Percentiles rank a stretch among this genome's conserved stretches.
Conservation (phyloP, 768 basidiomycete species). For the Albatrellus ellisii region DNA sequence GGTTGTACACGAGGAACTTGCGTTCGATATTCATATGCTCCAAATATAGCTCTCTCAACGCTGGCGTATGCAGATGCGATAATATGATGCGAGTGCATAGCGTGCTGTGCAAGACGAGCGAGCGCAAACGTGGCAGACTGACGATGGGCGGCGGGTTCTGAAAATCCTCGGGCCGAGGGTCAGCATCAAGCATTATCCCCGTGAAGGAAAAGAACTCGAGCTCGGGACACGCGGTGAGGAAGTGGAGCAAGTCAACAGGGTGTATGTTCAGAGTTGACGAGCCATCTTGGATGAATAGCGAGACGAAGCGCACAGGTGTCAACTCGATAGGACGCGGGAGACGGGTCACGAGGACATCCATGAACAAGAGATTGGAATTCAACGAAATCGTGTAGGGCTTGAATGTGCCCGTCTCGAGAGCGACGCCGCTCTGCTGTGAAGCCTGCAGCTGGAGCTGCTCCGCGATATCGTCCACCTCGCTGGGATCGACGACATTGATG, state of each 20-base stretch:
- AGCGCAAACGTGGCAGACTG: conserved; percentile 43
- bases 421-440: neutral
- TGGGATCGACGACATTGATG: conserved; percentile 12
- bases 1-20: conserved; percentile 13
- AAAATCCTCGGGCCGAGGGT: conserved; percentile 15
- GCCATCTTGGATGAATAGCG: conserved; percentile 43
- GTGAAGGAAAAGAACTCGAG: conserved; percentile 45
- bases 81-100: conserved; percentile 54
- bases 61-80: conserved; percentile 48
- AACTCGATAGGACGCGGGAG: conserved; percentile 35
- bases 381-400: conserved; percentile 10
- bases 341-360: conserved; percentile 36
- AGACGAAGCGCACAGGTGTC: conserved; percentile 39
- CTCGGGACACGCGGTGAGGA: conserved; percentile 47
- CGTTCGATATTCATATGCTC: conserved; percentile 56
- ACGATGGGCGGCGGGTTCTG: conserved; percentile 25
- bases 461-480: conserved; percentile 8
- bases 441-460: conserved; percentile 1
- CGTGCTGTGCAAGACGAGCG: conserved; percentile 41
- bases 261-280: conserved; percentile 25
- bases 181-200: conserved; percentile 38
- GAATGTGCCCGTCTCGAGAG: conserved; percentile 3
- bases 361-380: conserved; percentile 14
- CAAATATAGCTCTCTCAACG: conserved; percentile 46
- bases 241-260: conserved; percentile 39